Percentiles rank a stretch among this genome's conserved stretches.
phyloP scores from a whole-genome alignment of 768 basidiomycete species.

The Udeniomyces megalosporus region DNA sequence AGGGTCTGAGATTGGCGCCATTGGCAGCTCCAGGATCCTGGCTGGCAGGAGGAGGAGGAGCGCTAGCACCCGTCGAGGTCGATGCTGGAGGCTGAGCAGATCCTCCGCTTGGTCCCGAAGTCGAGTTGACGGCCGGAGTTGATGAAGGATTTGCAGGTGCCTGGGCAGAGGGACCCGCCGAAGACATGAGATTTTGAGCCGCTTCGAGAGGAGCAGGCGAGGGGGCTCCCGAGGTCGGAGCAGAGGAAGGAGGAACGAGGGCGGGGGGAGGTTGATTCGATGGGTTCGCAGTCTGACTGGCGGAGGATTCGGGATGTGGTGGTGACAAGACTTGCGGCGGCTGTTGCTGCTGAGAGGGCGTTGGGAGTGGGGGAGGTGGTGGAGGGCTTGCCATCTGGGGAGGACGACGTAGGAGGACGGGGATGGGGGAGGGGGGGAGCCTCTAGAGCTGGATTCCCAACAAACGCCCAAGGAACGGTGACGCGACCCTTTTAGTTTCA shows the following conservation, averaged over 20 bases:
- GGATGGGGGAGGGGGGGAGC: neutral
- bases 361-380: no score
- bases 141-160: neutral
- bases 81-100: neutral
- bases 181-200: neutral
- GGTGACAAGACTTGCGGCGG: no score
- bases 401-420: neutral
- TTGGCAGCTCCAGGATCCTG: neutral
- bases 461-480: no score
- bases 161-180: neutral
- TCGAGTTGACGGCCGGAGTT: neutral
- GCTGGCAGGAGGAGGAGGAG: neutral
- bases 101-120: no score
- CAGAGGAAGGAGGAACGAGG: no score
- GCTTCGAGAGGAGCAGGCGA: neutral
- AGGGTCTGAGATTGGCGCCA: constrained; percentile 2
- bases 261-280: no score
- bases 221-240: neutral
- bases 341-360: no score
- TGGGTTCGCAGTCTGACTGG: no score
- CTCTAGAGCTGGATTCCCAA: neutral
- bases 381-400: neutral
- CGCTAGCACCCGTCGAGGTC: neutral
- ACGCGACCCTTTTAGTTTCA: no score
- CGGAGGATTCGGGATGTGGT: no score